These are phyloP conservation scores for Saccharum officinarum DNA, from an alignment of 176 grass and related monocot genomes.

Conservation along the genomic window DNA sequence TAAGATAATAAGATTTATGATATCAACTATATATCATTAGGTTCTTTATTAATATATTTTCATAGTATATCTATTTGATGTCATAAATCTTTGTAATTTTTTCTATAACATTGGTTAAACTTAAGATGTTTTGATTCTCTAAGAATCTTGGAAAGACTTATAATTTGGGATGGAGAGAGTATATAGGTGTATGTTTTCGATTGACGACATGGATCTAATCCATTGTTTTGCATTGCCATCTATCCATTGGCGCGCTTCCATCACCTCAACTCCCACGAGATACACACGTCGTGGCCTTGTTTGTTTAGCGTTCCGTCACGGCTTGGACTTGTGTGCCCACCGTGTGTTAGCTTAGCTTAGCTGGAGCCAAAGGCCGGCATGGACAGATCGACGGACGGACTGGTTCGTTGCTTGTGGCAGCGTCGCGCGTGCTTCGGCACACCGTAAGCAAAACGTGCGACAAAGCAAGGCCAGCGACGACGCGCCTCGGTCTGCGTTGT, in stretches of 20 bases:
- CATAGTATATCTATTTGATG: too few species aligned
- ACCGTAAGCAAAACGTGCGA: conserved; percentile 4
- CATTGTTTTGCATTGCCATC: neutral
- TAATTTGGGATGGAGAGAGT: too few species aligned
- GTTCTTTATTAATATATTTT: too few species aligned
- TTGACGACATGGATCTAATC: neutral
- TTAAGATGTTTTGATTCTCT: too few species aligned
- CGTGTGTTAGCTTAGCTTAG: neutral
- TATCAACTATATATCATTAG: too few species aligned
- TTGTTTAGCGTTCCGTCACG: conserved; percentile 27
- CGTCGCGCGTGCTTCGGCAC: neutral
- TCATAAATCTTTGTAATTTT: too few species aligned
- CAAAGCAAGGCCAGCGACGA: conserved; percentile 1
- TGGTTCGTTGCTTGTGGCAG: neutral
- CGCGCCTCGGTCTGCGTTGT: neutral
- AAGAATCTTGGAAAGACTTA: too few species aligned
- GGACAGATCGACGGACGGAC: neutral
- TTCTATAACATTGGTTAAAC: too few species aligned
- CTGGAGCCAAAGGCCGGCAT: neutral
- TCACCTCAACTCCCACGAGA: conserved; percentile 7
- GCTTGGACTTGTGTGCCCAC: neutral
- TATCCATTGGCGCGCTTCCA: neutral
- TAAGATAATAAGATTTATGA: too few species aligned
- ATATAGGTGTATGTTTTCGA: neutral
- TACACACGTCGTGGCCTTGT: neutral